A percentile compares a stretch with the other conserved stretches of the same genome.
Conservation (phyloP, 169 alveolate genomes). For the Eimeria maxima region DNA sequence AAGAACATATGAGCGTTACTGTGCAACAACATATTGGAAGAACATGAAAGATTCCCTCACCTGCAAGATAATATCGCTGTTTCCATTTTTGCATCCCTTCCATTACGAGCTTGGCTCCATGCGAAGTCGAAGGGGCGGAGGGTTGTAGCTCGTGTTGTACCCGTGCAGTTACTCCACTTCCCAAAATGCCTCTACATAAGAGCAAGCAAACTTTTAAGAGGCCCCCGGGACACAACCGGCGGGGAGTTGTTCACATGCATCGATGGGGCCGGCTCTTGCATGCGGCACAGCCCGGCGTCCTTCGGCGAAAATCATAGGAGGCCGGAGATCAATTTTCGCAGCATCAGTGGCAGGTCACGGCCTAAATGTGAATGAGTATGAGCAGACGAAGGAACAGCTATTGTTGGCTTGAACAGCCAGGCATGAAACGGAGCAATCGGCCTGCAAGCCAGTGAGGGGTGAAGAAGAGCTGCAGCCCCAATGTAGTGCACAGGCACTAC, state of each 20-base stretch:
- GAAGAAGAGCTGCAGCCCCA: conserved; percentile 68
- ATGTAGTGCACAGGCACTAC: too few relatives aligned
- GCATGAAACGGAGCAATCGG: not conserved
- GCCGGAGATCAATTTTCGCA: not conserved
- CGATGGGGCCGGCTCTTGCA: conserved; percentile 47
- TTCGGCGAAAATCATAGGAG: conserved; percentile 33
- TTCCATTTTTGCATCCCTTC: conserved; percentile 58
- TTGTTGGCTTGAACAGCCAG: not conserved
- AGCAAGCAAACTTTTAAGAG: not conserved
- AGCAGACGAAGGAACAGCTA: not conserved
- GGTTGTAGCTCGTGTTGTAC: not conserved
- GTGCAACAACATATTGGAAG: too few relatives aligned
- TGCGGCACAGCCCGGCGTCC: conserved; percentile 1
- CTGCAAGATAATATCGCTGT: conserved; percentile 73
- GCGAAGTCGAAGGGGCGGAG: not conserved
- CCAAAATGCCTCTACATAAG: not conserved
- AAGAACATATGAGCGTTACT: not conserved
- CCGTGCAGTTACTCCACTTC: conserved; percentile 30
- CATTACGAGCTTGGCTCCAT: not conserved
- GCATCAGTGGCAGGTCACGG: not conserved
- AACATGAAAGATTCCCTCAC: not conserved
- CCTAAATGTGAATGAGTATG: not conserved
- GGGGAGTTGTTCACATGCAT: not conserved
- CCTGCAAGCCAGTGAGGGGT: conserved; percentile 32
- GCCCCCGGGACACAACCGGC: not conserved